These are phyloP conservation scores for Parastagonospora avenae DNA, from an alignment of 2,329 filamentous ascomycete species.

Conservation along the genomic window DNA sequence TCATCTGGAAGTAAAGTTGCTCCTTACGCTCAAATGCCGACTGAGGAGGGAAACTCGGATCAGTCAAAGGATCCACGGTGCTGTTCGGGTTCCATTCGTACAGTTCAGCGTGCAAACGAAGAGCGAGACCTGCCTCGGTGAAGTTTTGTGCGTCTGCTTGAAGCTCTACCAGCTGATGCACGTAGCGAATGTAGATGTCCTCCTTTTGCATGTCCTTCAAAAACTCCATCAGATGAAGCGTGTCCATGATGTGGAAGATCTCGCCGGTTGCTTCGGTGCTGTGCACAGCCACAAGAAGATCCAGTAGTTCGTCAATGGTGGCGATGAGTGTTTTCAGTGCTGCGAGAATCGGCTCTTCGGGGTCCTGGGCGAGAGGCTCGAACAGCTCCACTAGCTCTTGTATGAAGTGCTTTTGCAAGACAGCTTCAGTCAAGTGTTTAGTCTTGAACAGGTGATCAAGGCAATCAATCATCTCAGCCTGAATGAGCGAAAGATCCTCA, in stretches of 20 bases:
- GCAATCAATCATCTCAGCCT: constrained; percentile 96
- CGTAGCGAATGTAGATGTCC: constrained; percentile 94
- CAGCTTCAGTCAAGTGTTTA: constrained; percentile 83
- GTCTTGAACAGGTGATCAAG: constrained; percentile 89
- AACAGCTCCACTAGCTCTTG: constrained; percentile 83
- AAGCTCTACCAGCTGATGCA: constrained; percentile 83
- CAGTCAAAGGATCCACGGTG: constrained; percentile 67
- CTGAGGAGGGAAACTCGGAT: constrained; percentile 81
- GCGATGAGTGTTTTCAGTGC: constrained; percentile 79
- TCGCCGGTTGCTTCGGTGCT: constrained; percentile 75
- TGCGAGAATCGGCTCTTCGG: constrained; percentile 74
- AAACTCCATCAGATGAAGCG: constrained; percentile 91
- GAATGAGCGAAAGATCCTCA: constrained; percentile 86
- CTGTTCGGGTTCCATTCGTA: constrained; percentile 86
- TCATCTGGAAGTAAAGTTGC: constrained; percentile 89
- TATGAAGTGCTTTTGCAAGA: constrained; percentile 91
- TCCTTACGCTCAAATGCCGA: constrained; percentile 92
- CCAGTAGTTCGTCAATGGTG: constrained; percentile 87
- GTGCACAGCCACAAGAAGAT: constrained; percentile 88
- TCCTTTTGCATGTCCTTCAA: constrained; percentile 95
- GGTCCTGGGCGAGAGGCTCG: constrained; percentile 67
- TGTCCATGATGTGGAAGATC: constrained; percentile 83
- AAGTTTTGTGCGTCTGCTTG: constrained; percentile 78
- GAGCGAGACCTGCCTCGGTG: constrained; percentile 85
- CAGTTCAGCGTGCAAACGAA: constrained; percentile 88